A percentile compares a stretch with the other conserved stretches of the same genome.
These are phyloP conservation scores for Penicillium nordicum DNA, from an alignment of 2,329 filamentous ascomycete genomes.

Conservation along the genomic window DNA sequence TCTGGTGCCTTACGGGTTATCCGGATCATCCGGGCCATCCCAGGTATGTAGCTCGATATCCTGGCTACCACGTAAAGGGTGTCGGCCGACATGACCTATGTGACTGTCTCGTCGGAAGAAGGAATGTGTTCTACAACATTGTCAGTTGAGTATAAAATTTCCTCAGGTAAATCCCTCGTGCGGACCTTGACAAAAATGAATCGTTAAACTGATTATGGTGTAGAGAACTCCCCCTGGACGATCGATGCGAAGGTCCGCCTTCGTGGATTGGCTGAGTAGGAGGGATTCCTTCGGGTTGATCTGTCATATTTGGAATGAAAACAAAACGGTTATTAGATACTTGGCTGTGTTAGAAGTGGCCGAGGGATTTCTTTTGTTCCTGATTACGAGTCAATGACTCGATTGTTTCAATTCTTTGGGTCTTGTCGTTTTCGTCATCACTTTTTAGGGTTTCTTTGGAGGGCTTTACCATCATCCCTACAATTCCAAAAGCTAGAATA, in stretches of 20 bases:
- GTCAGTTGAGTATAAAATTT: neutral
- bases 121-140: conserved; percentile 16
- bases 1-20: conserved; percentile 25
- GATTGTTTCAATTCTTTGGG: neutral
- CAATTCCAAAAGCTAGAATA: too few relatives aligned
- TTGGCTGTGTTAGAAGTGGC: neutral
- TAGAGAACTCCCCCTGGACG: conserved; percentile 20
- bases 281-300: neutral
- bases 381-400: conserved; percentile 11
- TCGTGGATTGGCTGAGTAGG: neutral
- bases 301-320: neutral
- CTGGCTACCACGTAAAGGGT: conserved; percentile 20
- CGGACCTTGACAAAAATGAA: conserved; percentile 21
- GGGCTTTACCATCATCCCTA: neutral
- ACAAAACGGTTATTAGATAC: too few relatives aligned
- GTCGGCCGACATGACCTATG: conserved; percentile 23
- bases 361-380: neutral
- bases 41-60: conserved; percentile 32
- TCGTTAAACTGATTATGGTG: conserved; percentile 27
- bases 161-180: neutral
- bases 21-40: conserved; percentile 29
- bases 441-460: neutral
- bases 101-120: conserved; percentile 26
- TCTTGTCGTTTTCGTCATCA: neutral
- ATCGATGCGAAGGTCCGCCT: conserved; percentile 3